Conservation (phyloP, 2,329 filamentous ascomycete species). For the Aureobasidium namibiae region DNA sequence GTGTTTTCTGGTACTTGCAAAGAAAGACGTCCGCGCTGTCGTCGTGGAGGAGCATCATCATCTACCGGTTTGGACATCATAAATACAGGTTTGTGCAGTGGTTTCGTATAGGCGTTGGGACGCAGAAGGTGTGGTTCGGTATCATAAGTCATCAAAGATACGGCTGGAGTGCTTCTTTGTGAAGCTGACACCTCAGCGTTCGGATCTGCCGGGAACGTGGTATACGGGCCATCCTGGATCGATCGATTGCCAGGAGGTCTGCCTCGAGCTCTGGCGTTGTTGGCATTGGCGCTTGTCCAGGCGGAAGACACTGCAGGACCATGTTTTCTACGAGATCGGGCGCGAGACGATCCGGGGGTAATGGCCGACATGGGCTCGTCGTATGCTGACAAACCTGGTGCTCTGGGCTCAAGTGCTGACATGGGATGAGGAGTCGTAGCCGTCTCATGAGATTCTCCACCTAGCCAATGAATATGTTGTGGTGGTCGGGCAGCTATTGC, state of each 20-base stretch:
- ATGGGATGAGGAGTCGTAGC: conserved; percentile 57
- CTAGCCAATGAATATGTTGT: conserved; percentile 29
- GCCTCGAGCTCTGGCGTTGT: conserved; percentile 62
- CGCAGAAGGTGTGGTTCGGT: conserved; percentile 23
- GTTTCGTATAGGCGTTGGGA: conserved; percentile 23
- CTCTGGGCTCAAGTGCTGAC: conserved; percentile 65
- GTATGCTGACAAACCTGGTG: conserved; percentile 36
- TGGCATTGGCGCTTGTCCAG: conserved; percentile 62
- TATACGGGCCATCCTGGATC: conserved; percentile 59
- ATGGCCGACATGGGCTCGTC: conserved; percentile 65
- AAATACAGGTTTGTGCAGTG: conserved; percentile 16
- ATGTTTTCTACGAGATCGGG: conserved; percentile 55
- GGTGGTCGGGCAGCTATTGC: conserved; percentile 33
- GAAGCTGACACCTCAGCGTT: conserved; percentile 17
- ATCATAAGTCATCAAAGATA: conserved; percentile 3
- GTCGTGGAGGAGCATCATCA: not conserved
- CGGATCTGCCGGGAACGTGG: conserved; percentile 59
- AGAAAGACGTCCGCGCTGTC: conserved; percentile 11
- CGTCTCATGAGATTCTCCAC: conserved; percentile 19
- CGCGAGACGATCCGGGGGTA: conserved; percentile 50
- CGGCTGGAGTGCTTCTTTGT: not conserved
- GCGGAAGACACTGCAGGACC: conserved; percentile 86
- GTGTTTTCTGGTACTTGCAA: conserved; percentile 56
- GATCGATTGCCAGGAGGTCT: conserved; percentile 67
- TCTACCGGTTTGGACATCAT: conserved; percentile 1